phyloP scores from a whole-genome alignment of 129 eudicot genomes.

The Erigeron canadensis region DNA sequence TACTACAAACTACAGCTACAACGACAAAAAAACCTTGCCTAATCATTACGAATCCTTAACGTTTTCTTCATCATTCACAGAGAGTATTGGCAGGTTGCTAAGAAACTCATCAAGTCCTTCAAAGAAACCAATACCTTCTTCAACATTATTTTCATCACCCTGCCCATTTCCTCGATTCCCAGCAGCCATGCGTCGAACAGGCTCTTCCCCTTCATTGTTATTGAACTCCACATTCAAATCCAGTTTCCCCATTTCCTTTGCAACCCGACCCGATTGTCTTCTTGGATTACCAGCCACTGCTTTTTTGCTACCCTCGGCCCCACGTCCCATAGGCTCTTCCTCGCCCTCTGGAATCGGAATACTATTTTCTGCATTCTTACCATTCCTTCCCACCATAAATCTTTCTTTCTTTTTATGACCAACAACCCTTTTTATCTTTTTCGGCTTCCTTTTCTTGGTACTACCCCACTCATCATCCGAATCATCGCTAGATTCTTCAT shows the following conservation, averaged over 20 bases:
- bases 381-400: constrained; percentile 10
- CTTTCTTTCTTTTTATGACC: constrained; percentile 21
- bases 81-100: constrained; percentile 70
- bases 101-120: constrained; percentile 74
- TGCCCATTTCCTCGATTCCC: constrained; percentile 40
- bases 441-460: constrained; percentile 27
- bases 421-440: constrained; percentile 14
- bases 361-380: constrained; percentile 33
- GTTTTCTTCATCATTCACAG: constrained; percentile 60
- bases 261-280: constrained; percentile 59
- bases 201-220: constrained; percentile 76
- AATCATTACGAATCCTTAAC: constrained; percentile 66
- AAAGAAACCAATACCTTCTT: constrained; percentile 79
- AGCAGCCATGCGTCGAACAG: constrained; percentile 36
- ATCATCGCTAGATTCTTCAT: constrained; percentile 51
- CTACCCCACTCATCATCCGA: constrained; percentile 67
- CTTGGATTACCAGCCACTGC: constrained; percentile 35
- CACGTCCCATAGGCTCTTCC: constrained; percentile 17
- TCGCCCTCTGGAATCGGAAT: constrained; percentile 31
- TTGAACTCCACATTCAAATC: constrained; percentile 84
- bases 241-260: constrained; percentile 67
- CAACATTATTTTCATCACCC: constrained; percentile 57
- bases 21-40: constrained; percentile 37
- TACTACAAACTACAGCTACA: constrained; percentile 39
- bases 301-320: constrained; percentile 36